Base-by-base conservation (phyloP, 305 asterid species). In the Fraxinus ornus region DNA sequence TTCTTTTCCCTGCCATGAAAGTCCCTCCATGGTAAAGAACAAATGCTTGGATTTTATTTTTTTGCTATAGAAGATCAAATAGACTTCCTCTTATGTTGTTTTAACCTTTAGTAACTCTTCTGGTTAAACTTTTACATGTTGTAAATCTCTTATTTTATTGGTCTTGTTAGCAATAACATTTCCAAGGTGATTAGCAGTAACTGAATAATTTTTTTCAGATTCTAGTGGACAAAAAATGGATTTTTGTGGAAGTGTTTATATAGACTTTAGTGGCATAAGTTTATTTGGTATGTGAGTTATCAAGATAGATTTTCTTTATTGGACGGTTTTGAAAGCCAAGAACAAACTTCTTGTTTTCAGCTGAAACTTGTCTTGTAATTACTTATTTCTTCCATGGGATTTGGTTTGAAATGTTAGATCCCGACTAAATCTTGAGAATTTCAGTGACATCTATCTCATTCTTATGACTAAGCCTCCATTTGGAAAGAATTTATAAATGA, bases 131-230 rank as follows among this genome's bases (percentile, higher is more conserved):
- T 70, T 70, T 70, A 70, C 22, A 28, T 15, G 41, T 70, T 70
- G 10, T 32, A 70, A 70, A 70, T 68, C 39, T 13, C 12, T 28
- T 12, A 70, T 28, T 70, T 17, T 70, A 36, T 70, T 70, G 9
- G 76, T 30, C 76, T 32, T 36, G 44, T 70, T 70, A 30, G 39
- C 22, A 13, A 47, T 8, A 13, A 30, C 37, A 15, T 32, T 28
- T 70, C 22, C 76, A 70, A 70, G 75, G 24, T 15, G 41, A 70
- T 30, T 70, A 70, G 76, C 76, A 30, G 75, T 70, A 30, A 70
- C 8, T 70, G 41, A 70, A 70, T 70, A 5, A 26, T 24, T 9
- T 66, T 66, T 66, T 66, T 9, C 17, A 10, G 74, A 66, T 66
- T 66, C 37, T 66, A 66, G n/a, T 12, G 17, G n/a, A 12, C 7